Base-by-base conservation (phyloP, 1,139 yeast genomes). In the Maudiozyma humilis region DNA sequence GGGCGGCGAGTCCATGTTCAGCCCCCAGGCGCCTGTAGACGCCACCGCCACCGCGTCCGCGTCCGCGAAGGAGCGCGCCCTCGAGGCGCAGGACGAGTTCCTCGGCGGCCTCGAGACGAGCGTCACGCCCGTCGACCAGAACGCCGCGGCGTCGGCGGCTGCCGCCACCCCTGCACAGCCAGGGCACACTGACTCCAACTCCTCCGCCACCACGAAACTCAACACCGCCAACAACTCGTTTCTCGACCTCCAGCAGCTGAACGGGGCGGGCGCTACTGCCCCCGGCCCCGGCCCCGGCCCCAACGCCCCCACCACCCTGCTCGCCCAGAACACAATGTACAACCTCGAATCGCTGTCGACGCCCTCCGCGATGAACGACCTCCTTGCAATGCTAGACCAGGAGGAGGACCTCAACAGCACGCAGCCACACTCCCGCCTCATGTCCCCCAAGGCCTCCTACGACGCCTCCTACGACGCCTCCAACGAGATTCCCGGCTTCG, bases 291-390 rank as follows among this genome's bases (percentile, higher is more conserved):
- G 17, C n/a, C 3, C 37, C 3, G n/a, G 18, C 14, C 27, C 20
- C 3, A 23, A 15, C 3, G 30, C 12, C 14, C 12, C 34, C 19
- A 20, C 37, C 8, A 19, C 13, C 12, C 10, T 25, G n/a, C n/a
- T n/a, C n/a, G n/a, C n/a, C n/a, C n/a, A n/a, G n/a, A 27, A 27
- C n/a, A n/a, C n/a, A n/a, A n/a, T n/a, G n/a, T n/a, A 8, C 13
- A 31, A 14, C 23, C 17, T 30, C 6, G 33, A 37, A 12, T 36
- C 17, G 14, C 18, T 12, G 32, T 37, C 36, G 5, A 53, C 57
- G 33, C 60, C 60, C 23, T 51, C 57, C 4, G 57, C 53, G 12
- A 51, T 56, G 58, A 52, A 50, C 30, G 60, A 56, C 38, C 46
- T 56, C 16, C 44, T 56, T 35, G 60, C 57, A 15, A 44, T 56